These are phyloP conservation scores for Fusarium sp. DNA, from an alignment of 2,329 filamentous ascomycete genomes.

Conservation along the genomic window DNA sequence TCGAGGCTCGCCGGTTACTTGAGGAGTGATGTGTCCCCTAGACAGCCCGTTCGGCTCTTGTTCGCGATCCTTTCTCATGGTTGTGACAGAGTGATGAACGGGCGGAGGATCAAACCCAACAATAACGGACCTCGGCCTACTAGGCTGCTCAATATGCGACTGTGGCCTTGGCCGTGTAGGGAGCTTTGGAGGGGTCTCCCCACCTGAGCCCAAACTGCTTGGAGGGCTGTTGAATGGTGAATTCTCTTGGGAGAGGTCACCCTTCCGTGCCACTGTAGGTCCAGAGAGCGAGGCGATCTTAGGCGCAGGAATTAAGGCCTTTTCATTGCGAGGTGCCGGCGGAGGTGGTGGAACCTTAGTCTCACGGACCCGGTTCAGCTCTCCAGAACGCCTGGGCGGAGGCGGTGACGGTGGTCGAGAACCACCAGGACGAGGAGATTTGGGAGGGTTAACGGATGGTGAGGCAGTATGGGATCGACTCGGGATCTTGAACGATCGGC, in stretches of 20 bases:
- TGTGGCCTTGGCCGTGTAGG: constrained; percentile 66
- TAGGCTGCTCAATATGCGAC: constrained; percentile 41
- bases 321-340: constrained; percentile 84
- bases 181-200: constrained; percentile 65
- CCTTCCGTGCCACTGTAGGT: constrained; percentile 28
- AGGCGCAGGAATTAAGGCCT: constrained; percentile 61
- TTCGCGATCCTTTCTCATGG: constrained; percentile 62
- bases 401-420: constrained; percentile 74
- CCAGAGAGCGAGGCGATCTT: constrained; percentile 38
- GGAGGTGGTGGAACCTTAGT: constrained; percentile 70
- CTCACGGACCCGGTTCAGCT: constrained; percentile 67
- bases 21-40: constrained; percentile 57
- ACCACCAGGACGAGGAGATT: constrained; percentile 63
- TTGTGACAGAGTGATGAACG: constrained; percentile 64
- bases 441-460: constrained; percentile 53
- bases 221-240: constrained; percentile 93
- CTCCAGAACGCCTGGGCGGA: constrained; percentile 73
- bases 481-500: constrained; percentile 67
- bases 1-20: constrained; percentile 60
- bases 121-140: constrained; percentile 43
- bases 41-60: constrained; percentile 58
- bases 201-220: constrained; percentile 74
- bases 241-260: constrained; percentile 57
- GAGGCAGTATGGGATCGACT: constrained; percentile 69
- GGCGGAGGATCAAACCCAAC: constrained; percentile 66